A percentile compares a stretch with the other conserved stretches of the same genome.
Conservation (phyloP, 169 alveolate species). For the Cardiosporidium cionae region DNA sequence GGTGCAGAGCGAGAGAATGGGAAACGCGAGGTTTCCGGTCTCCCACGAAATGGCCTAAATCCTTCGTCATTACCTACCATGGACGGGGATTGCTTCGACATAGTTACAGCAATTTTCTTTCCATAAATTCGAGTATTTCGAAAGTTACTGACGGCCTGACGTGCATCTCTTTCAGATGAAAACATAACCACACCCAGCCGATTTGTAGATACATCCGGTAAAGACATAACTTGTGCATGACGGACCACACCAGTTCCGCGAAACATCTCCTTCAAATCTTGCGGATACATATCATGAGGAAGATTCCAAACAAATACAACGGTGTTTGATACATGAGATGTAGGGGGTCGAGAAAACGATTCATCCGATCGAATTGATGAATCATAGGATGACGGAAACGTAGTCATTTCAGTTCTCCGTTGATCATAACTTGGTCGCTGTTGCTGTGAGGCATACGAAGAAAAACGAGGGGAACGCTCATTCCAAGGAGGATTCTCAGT, state of each 20-base stretch:
- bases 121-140: too few species aligned
- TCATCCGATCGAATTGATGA: too few species aligned
- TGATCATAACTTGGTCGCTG: neutral
- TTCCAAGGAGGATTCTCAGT: neutral
- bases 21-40: too few species aligned
- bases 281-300: neutral
- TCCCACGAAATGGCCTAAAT: too few species aligned
- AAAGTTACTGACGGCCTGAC: too few species aligned
- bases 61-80: too few species aligned
- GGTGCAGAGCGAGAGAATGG: too few species aligned
- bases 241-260: neutral
- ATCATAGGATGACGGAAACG: neutral
- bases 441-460: neutral
- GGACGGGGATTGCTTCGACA: too few species aligned
- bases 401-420: too few species aligned
- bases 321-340: neutral
- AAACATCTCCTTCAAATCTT: neutral
- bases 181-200: neutral
- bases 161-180: neutral
- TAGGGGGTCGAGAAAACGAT: neutral
- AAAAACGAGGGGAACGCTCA: neutral
- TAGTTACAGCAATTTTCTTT: too few species aligned
- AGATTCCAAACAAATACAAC: neutral
- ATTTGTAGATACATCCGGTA: neutral
- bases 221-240: neutral